phyloP scores from a whole-genome alignment of 176 grass and related monocot species.

The Cymbopogon citratus region DNA sequence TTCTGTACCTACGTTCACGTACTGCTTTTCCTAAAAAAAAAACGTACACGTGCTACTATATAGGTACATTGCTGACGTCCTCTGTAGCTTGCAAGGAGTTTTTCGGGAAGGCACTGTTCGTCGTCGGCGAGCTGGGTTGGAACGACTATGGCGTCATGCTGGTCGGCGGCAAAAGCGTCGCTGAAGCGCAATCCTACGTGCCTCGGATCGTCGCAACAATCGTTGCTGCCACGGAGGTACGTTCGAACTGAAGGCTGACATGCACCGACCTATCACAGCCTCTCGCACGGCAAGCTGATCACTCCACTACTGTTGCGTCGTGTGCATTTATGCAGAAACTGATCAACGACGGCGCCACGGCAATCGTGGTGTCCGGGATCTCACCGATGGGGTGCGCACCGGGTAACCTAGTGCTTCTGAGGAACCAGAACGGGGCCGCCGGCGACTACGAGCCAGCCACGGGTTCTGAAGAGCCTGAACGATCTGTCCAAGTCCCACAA shows the following conservation, averaged over 20 bases:
- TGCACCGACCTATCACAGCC: too few species aligned
- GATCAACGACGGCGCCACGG: conserved; percentile 40
- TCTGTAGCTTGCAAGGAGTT: conserved; percentile 28
- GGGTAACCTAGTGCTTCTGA: conserved; percentile 21
- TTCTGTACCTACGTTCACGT: too few species aligned
- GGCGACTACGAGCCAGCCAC: conserved; percentile 34
- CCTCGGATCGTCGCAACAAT: conserved; percentile 28
- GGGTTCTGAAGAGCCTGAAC: conserved; percentile 48
- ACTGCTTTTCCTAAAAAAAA: too few species aligned
- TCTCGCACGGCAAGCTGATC: too few species aligned
- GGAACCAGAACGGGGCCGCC: not conserved
- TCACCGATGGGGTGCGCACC: conserved; percentile 42
- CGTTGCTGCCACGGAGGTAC: conserved; percentile 18
- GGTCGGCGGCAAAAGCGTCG: conserved; percentile 12
- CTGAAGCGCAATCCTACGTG: conserved; percentile 14
- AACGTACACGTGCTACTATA: too few species aligned
- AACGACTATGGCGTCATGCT: conserved; percentile 50
- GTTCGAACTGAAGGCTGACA: too few species aligned
- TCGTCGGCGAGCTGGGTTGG: conserved; percentile 53
- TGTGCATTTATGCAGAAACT: conserved; percentile 30
- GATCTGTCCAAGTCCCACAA: conserved; percentile 41
- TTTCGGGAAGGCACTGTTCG: conserved; percentile 31
- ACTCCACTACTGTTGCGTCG: too few species aligned
- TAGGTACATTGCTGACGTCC: too few species aligned
- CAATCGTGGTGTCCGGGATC: conserved; percentile 41